These are phyloP conservation scores for Xylaria nigripes DNA, from an alignment of 495 filamentous ascomycete species.

Conservation along the genomic window DNA sequence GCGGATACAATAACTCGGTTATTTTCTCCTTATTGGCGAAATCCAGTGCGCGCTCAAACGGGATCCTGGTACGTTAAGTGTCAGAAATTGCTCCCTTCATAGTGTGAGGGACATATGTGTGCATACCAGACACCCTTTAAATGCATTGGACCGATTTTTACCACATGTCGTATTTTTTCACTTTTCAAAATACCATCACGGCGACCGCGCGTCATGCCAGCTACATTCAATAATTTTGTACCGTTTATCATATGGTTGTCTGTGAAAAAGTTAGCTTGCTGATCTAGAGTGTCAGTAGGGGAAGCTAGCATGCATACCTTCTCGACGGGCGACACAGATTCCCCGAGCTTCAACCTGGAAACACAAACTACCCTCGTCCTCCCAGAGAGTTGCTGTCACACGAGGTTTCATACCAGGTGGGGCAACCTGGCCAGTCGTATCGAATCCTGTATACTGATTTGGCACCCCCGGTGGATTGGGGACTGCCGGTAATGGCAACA, in stretches of 20 bases:
- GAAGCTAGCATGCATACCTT: constrained; percentile 56
- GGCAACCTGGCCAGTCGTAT: constrained; percentile 84
- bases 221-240: constrained; percentile 93
- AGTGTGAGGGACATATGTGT: constrained; percentile 12
- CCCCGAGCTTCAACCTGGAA: constrained; percentile 97
- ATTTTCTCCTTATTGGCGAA: constrained; percentile 99
- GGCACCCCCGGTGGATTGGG: constrained; percentile 43
- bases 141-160: constrained; percentile 99
- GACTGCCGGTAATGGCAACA: constrained; percentile 61
- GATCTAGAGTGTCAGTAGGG: background rate
- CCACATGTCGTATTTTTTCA: constrained; percentile 91
- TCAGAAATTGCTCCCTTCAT: constrained; percentile 5
- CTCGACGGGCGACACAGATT: constrained; percentile 87
- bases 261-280: constrained; percentile 27
- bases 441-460: constrained; percentile 57
- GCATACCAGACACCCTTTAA: constrained; percentile 96
- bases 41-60: constrained; percentile 89
- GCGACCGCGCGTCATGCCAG: constrained; percentile 93
- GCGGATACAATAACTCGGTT: constrained; percentile 85
- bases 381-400: constrained; percentile 95
- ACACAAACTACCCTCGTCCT: constrained; percentile 95
- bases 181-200: constrained; percentile 97
- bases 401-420: constrained; percentile 98
- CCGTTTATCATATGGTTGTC: constrained; percentile 99
- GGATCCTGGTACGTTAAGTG: constrained; percentile 59